Evolutionary conservation across 768 basidiomycete species (phyloP).

Genomic region (Boletus rufocinnamomeus): DNA sequence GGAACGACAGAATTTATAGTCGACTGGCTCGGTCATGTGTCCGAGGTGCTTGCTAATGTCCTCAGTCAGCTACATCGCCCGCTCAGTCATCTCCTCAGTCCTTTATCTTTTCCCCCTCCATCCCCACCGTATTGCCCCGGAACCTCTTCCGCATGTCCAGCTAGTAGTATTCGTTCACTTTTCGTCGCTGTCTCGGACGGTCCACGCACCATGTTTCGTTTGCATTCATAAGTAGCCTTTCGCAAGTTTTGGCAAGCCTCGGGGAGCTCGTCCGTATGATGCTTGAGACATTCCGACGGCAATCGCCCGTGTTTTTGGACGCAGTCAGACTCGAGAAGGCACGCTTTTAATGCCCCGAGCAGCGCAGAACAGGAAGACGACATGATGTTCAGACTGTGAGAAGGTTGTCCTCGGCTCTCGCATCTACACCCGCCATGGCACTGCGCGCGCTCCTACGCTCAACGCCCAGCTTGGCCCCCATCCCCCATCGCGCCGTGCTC

Average conservation of each 20-base stretch:
- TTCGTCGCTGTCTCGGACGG: background rate
- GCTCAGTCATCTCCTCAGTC: background rate
- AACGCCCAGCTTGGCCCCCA: slow-evolving; percentile 56
- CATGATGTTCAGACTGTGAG: slow-evolving; percentile 43
- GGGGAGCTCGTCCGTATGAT: slow-evolving; percentile 76
- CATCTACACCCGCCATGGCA: slow-evolving; percentile 21
- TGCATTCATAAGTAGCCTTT: slow-evolving; percentile 87
- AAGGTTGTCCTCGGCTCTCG: slow-evolving; percentile 13
- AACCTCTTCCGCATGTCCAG: slow-evolving; percentile 86
- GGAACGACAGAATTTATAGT: slow-evolving; percentile 14
- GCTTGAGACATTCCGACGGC: slow-evolving; percentile 83
- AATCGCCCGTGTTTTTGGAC: slow-evolving; percentile 74
- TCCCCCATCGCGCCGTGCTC: slow-evolving; percentile 67
- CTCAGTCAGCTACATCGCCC: slow-evolving; percentile 8
- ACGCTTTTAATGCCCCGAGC: slow-evolving; percentile 77
- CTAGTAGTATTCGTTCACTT: slow-evolving; percentile 36
- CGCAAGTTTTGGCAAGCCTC: slow-evolving; percentile 78
- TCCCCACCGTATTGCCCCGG: slow-evolving; percentile 66
- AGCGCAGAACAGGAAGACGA: slow-evolving; percentile 80
- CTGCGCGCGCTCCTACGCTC: slow-evolving; percentile 47
- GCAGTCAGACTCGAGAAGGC: slow-evolving; percentile 83
- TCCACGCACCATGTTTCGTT: slow-evolving; percentile 76
- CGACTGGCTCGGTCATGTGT: slow-evolving; percentile 14
- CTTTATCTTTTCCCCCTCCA: slow-evolving; percentile 34
- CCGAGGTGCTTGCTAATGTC: slow-evolving; percentile 22